Conservation (phyloP, 352 stramenopile genomes). For the Phytophthora pinifolia region DNA sequence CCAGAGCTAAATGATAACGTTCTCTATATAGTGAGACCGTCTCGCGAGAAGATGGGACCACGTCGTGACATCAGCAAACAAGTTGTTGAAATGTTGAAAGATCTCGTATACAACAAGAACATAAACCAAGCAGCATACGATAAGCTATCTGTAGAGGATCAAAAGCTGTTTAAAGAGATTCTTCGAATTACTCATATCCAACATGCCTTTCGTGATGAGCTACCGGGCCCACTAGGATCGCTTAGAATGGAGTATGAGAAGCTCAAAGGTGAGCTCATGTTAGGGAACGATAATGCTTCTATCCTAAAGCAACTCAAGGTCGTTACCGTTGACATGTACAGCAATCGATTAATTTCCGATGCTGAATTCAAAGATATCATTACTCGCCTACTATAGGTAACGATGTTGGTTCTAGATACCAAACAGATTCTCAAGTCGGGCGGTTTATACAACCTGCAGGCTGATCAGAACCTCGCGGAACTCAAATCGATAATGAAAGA, state of each 20-base stretch:
- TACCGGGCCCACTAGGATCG: constrained; percentile 3
- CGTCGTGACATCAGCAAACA: too few species aligned
- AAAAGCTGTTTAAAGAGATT: constrained; percentile 17
- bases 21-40: too few species aligned
- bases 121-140: too few species aligned
- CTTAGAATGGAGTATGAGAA: constrained; percentile 15
- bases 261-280: constrained; percentile 6
- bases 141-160: not conserved
- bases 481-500: constrained; percentile 7
- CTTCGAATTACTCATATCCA: constrained; percentile 11
- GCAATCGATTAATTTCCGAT: constrained; percentile 8
- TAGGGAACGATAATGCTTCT: constrained; percentile 15
- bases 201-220: constrained; percentile 9
- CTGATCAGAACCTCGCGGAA: constrained; percentile 11
- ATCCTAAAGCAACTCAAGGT: constrained; percentile 14
- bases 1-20: too few species aligned
- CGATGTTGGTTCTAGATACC: not conserved
- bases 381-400: not conserved
- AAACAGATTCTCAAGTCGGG: constrained; percentile 1
- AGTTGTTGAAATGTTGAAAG: too few species aligned
- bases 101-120: too few species aligned
- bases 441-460: constrained; percentile 7
- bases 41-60: too few species aligned
- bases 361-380: constrained; percentile 19
- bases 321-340: constrained; percentile 13